A percentile compares a stretch with the other conserved stretches of the same genome.
Conservation (phyloP, 345 rosid genomes). For the Citrus hindsii region DNA sequence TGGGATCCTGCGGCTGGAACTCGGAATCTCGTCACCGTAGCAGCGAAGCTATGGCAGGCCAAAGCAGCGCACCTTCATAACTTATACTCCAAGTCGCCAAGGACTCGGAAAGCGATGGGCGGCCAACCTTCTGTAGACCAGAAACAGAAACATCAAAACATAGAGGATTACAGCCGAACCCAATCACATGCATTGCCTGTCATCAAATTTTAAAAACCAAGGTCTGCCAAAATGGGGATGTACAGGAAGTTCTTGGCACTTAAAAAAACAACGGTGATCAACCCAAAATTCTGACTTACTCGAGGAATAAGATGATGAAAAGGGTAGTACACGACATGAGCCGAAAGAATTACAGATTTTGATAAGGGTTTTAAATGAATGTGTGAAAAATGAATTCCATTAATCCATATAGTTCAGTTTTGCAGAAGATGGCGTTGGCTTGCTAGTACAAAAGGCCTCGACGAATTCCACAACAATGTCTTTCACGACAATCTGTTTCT, state of each 20-base stretch:
- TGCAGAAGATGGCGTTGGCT: neutral
- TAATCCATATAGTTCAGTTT: neutral
- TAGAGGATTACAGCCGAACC: neutral
- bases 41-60: neutral
- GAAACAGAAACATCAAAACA: neutral
- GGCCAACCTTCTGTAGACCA: neutral
- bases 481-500: neutral
- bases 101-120: neutral
- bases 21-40: neutral
- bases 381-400: neutral
- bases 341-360: neutral
- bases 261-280: neutral
- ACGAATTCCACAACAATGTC: neutral
- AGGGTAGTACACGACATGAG: neutral
- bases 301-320: neutral
- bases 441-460: neutral
- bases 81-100: neutral
- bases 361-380: neutral
- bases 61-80: neutral
- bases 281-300: neutral
- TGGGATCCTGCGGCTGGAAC: neutral
- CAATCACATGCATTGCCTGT: neutral
- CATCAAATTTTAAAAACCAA: neutral
- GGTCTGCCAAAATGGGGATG: neutral
- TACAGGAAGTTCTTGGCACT: neutral